These are phyloP conservation scores for Paradendryphiella salina DNA, from an alignment of 2,329 filamentous ascomycete genomes.

Conservation along the genomic window DNA sequence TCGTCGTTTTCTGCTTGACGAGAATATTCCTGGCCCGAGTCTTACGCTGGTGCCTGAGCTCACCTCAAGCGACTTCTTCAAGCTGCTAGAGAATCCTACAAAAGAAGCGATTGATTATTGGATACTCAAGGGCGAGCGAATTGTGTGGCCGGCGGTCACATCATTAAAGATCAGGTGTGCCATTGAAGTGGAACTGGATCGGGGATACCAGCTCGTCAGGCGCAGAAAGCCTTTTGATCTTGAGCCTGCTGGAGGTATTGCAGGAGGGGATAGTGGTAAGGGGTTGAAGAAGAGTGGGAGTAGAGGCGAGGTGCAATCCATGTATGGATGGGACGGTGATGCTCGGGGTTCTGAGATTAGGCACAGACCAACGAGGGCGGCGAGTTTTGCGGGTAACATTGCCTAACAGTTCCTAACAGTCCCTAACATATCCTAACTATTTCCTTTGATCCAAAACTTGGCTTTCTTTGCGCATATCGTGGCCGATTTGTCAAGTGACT, in stretches of 20 bases:
- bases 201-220: conserved; percentile 78
- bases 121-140: conserved; percentile 81
- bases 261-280: conserved; percentile 6
- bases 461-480: background rate
- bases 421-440: conserved; percentile 3
- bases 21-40: conserved; percentile 75
- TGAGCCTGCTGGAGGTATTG: conserved; percentile 14
- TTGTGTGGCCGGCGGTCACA: conserved; percentile 87
- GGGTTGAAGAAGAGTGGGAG: conserved; percentile 31
- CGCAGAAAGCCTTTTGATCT: conserved; percentile 53
- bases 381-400: conserved; percentile 33
- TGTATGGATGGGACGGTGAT: conserved; percentile 17
- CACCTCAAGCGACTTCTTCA: conserved; percentile 70
- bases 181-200: conserved; percentile 84
- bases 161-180: conserved; percentile 80
- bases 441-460: background rate
- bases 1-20: conserved; percentile 77
- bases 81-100: conserved; percentile 81
- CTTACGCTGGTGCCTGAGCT: conserved; percentile 84
- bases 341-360: conserved; percentile 3
- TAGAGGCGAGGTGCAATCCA: conserved; percentile 22
- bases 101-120: conserved; percentile 76
- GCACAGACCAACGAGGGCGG: conserved; percentile 30
- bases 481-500: background rate
- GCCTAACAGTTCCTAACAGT: background rate